Evolutionary conservation across 371 early-diverging fungal species (phyloP), one percentile per base, ranked within the genome.

Genomic region (Rhizopus delemar): DNA sequence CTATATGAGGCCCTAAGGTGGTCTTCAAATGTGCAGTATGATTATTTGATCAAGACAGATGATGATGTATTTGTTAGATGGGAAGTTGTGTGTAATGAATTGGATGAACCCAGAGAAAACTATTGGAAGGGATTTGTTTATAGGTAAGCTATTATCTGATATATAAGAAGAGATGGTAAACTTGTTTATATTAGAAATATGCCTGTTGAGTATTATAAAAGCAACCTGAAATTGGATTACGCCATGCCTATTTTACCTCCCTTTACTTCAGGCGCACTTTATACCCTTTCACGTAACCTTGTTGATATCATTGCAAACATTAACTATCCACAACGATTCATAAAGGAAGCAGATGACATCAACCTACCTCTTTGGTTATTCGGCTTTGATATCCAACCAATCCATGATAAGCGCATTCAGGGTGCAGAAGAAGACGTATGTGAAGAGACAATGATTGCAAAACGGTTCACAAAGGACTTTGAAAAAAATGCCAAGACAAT

Each of bases 11-110:
- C 81, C 0, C 41, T 85, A n/a, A 71, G 71, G 46, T 85, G 83
- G 84, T 43, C 54, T 4, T 62, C 61, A 29, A 60, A 68, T 12
- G 63, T 70, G 51, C 50, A 75, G 12, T 83, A 78, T 59, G 80
- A 85, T 48, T 85, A 80, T 34, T 51, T 86, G 8, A 64, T 84
- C 61, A 86, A 86, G 56, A 83, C 87, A 3, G 77, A 84, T 53
- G 86, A 87, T 39, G 86, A 87, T 64, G 80, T 85, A 16, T 87
- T 87, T 71, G 80, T 82, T 16, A 71, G 86, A 32, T 84, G 79
- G 80, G 85, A 86, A 60, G 59, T 63, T 4, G 60, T 86, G 6
- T 53, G 62, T 3, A 48, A 51, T 8, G 85, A 85, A 46, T 59
- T 83, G 15, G 56, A 48, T 13, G 63, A 66, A 5, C 63, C 65